Evolutionary conservation across 2,329 filamentous ascomycete species (phyloP).

Genomic region (Pseudocercospora macadamiae): DNA sequence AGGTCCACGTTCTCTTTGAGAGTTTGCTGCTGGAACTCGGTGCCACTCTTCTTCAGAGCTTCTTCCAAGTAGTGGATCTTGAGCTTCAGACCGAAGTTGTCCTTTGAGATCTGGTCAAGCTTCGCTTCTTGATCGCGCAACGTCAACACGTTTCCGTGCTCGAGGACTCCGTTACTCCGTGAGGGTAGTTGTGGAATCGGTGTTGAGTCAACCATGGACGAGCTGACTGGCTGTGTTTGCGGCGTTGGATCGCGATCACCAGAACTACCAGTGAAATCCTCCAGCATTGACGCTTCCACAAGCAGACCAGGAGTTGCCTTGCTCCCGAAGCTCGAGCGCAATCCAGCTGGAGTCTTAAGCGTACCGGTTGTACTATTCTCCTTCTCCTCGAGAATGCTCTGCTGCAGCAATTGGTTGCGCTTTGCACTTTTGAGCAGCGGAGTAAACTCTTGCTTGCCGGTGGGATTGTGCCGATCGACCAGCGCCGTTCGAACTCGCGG

Average conservation of each 20-base stretch:
- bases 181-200: constrained; percentile 73
- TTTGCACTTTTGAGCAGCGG: constrained; percentile 84
- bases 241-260: constrained; percentile 68
- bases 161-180: constrained; percentile 63
- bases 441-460: constrained; percentile 78
- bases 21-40: constrained; percentile 84
- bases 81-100: constrained; percentile 95
- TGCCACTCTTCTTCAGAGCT: constrained; percentile 81
- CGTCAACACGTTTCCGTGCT: constrained; percentile 88
- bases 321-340: constrained; percentile 62
- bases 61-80: constrained; percentile 98
- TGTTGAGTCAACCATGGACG: constrained; percentile 76
- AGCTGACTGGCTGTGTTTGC: constrained; percentile 69
- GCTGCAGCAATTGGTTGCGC: constrained; percentile 61
- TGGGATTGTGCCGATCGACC: constrained; percentile 64
- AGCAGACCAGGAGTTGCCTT: constrained; percentile 73
- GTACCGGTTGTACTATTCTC: constrained; percentile 47
- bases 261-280: constrained; percentile 65
- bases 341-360: constrained; percentile 67
- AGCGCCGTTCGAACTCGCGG: constrained; percentile 75
- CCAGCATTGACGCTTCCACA: constrained; percentile 72
- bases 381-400: constrained; percentile 42
- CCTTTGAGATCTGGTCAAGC: constrained; percentile 95
- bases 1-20: constrained; percentile 94
- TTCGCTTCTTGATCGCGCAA: constrained; percentile 90